A percentile compares a stretch with the other conserved stretches of the same genome.
These are phyloP conservation scores for Fusarium lateritium DNA, from an alignment of 2,329 filamentous ascomycete species.

Conservation along the genomic window DNA sequence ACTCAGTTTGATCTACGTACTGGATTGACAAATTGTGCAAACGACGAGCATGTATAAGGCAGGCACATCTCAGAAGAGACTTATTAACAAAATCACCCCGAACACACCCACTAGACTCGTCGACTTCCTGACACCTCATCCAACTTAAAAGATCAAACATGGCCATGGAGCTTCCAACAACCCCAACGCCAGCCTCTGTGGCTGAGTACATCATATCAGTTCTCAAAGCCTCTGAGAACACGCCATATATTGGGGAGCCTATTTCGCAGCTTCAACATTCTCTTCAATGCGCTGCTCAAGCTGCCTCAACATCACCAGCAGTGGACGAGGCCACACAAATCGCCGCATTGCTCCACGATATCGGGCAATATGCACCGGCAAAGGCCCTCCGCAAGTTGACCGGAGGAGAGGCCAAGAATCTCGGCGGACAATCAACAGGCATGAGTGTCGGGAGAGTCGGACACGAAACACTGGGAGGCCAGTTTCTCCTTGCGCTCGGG, in stretches of 20 bases:
- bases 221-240: background rate
- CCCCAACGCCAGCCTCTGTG: background rate
- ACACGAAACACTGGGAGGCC: background rate
- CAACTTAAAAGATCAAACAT: background rate
- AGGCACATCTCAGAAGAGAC: too few species aligned
- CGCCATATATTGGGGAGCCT: background rate
- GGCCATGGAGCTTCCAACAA: background rate
- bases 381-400: constrained; percentile 1
- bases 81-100: too few species aligned
- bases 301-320: background rate
- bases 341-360: background rate
- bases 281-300: constrained; percentile 4
- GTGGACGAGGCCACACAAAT: background rate
- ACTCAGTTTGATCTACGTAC: too few species aligned
- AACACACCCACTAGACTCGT: too few species aligned
- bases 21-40: too few species aligned
- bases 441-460: background rate
- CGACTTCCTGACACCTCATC: too few species aligned
- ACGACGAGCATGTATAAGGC: too few species aligned
- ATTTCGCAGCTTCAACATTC: constrained; percentile 10
- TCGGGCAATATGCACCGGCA: background rate
- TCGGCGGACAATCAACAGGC: background rate
- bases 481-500: background rate
- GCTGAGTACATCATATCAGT: background rate
- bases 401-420: background rate